Evolutionary conservation across 1,284 basidiomycete genomes (phyloP).

Genomic region (Sporisorium reilianum): DNA sequence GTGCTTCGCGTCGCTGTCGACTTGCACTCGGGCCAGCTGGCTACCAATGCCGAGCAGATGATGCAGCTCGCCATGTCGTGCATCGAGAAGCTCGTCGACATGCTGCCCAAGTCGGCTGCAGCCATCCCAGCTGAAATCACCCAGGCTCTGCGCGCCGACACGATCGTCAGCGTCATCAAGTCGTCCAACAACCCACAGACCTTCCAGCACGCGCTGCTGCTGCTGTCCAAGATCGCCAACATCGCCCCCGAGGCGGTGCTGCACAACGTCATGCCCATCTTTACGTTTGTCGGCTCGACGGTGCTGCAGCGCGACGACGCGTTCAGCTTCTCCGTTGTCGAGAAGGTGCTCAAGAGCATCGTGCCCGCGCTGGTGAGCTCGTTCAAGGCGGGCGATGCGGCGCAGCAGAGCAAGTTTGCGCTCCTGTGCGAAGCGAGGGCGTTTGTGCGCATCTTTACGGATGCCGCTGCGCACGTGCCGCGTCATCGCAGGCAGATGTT

Average conservation of each 20-base stretch:
- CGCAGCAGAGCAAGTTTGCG: constrained; percentile 34
- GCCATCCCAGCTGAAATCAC: constrained; percentile 50
- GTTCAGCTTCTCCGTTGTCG: constrained; percentile 93
- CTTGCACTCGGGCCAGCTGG: constrained; percentile 69
- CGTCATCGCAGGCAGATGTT: constrained; percentile 89
- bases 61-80: constrained; percentile 84
- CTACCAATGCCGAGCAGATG: constrained; percentile 85
- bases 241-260: constrained; percentile 90
- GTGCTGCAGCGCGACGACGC: constrained; percentile 96
- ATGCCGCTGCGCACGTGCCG: constrained; percentile 86
- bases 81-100: constrained; percentile 76
- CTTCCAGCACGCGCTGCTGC: constrained; percentile 90
- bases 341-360: constrained; percentile 93
- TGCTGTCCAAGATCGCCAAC: constrained; percentile 85
- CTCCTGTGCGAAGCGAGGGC: constrained; percentile 70
- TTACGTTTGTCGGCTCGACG: constrained; percentile 98
- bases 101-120: constrained; percentile 62
- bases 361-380: constrained; percentile 85
- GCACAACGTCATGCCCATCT: constrained; percentile 97
- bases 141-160: constrained; percentile 58
- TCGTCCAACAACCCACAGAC: constrained; percentile 88
- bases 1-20: constrained; percentile 79
- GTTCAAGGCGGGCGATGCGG: constrained; percentile 54
- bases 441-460: constrained; percentile 87
- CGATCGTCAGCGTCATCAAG: constrained; percentile 65